Evolutionary conservation across 257 asterid species (phyloP), one percentile per base, ranked within the genome.

Genomic region (Plantago elongata): DNA sequence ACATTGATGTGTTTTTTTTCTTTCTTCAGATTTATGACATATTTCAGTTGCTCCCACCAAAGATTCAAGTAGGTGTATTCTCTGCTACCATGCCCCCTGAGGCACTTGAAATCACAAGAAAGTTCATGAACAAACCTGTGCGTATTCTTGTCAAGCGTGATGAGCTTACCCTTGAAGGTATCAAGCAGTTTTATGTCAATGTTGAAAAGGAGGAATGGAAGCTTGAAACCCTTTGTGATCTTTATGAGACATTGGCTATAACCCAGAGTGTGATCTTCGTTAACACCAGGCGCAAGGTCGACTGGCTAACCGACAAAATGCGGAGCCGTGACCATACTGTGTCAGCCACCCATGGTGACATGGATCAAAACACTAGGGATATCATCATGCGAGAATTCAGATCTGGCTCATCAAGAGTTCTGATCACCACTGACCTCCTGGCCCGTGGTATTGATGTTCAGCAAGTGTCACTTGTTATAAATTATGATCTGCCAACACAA

Each of bases 371-470:
- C 18, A 78, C 88, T 0, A 71, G 88, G 58, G 88, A 82, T 54
- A 78, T 78, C 69, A 82, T 82, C 45, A 82, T 82, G 88, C 61
- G 81, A 15, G 84, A 82, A 60, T 82, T 82, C 69, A 69, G 88
- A 27, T 82, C 77, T 3, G 93, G 95, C 13, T 84, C 93, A 0
- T 84, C 90, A 7, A 75, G 94, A 47, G 95, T 84, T 61, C 90
- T 87, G 58, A 87, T 84, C 77, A 84, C 95, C 54, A 84, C 93
- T 1, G 95, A 84, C 72, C 86, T 87, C 11, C 54, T 87, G 75
- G 90, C 95, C 54, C 88, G 95, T 69, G 95, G 93, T 66, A 87
- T 87, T 45, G 95, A 87, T 45, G 93, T 84, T 49, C 93, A 84
- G 62, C 94, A 87, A 72, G 96, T 87, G 42, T 87, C 96, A 27